Percentiles rank a stretch among this genome's conserved stretches.
Conservation (phyloP, 306 rosid species). For the Sindora glabra region DNA sequence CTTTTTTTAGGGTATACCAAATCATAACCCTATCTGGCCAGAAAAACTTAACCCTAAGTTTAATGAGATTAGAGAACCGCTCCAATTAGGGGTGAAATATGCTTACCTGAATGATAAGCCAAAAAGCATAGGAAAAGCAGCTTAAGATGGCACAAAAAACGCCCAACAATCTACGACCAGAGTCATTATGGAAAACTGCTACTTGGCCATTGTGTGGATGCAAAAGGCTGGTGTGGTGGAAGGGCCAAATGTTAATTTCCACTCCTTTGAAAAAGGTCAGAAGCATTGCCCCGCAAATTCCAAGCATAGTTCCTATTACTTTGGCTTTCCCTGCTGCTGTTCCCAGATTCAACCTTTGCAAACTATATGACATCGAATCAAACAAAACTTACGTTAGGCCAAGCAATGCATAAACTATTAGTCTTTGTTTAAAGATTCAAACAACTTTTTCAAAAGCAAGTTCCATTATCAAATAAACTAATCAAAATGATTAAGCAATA, state of each 20-base stretch:
- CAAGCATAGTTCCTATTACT: slow-evolving; percentile 27
- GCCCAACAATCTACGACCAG: not conserved
- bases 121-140: slow-evolving; percentile 18
- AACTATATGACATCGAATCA: slow-evolving; percentile 10
- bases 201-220: not conserved
- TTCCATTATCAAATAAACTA: too few relatives aligned
- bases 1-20: too few relatives aligned
- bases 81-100: not conserved
- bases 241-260: slow-evolving; percentile 12
- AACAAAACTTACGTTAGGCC: too few relatives aligned
- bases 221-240: slow-evolving; percentile 17
- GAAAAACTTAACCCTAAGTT: not conserved
- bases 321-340: slow-evolving; percentile 27
- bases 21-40: too few relatives aligned
- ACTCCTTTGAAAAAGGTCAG: slow-evolving; percentile 30
- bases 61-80: not conserved
- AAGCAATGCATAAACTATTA: too few relatives aligned
- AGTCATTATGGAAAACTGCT: not conserved
- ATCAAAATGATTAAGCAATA: slow-evolving; percentile 11
- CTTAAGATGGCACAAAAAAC: slow-evolving; percentile 7
- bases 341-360: slow-evolving; percentile 24
- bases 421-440: too few relatives aligned
- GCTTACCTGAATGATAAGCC: slow-evolving; percentile 42
- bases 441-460: too few relatives aligned
- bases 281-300: slow-evolving; percentile 40